Percentiles rank a stretch among this genome's conserved stretches.
These are phyloP conservation scores for Evernia prunastri DNA, from an alignment of 495 filamentous ascomycete genomes.

Conservation along the genomic window DNA sequence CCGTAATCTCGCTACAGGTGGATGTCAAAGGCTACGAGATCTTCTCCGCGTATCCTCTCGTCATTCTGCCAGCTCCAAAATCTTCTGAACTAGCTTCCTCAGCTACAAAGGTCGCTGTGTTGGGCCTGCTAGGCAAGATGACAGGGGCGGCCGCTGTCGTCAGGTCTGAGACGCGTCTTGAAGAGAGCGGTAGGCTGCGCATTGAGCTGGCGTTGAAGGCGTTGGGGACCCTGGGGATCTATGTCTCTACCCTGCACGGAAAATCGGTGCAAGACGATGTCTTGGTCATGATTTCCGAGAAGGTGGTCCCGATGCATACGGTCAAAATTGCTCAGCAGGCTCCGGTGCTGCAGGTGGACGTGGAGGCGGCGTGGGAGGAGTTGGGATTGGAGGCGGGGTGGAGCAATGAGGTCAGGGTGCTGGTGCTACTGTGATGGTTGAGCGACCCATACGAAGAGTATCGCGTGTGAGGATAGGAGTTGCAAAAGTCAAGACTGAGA, in stretches of 20 bases:
- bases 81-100: neutral
- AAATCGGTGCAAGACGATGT: constrained; percentile 58
- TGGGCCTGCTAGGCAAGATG: constrained; percentile 86
- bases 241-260: constrained; percentile 59
- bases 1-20: constrained; percentile 53
- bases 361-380: constrained; percentile 70
- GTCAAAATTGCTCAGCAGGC: constrained; percentile 42
- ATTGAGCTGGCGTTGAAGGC: constrained; percentile 69
- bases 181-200: constrained; percentile 53
- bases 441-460: neutral
- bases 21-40: constrained; percentile 70
- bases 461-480: neutral
- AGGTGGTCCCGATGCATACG: constrained; percentile 58
- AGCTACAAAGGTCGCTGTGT: constrained; percentile 49
- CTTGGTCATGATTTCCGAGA: constrained; percentile 69
- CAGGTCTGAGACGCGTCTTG: constrained; percentile 47
- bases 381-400: constrained; percentile 65
- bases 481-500: too few relatives aligned
- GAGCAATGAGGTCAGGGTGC: constrained; percentile 76
- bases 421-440: constrained; percentile 46
- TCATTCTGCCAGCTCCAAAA: constrained; percentile 23
- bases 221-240: constrained; percentile 65
- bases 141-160: constrained; percentile 76
- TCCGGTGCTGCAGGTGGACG: constrained; percentile 68
- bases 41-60: constrained; percentile 63